phyloP scores from a whole-genome alignment of 78 protist species.

The Tieghemostelium lacteum region DNA sequence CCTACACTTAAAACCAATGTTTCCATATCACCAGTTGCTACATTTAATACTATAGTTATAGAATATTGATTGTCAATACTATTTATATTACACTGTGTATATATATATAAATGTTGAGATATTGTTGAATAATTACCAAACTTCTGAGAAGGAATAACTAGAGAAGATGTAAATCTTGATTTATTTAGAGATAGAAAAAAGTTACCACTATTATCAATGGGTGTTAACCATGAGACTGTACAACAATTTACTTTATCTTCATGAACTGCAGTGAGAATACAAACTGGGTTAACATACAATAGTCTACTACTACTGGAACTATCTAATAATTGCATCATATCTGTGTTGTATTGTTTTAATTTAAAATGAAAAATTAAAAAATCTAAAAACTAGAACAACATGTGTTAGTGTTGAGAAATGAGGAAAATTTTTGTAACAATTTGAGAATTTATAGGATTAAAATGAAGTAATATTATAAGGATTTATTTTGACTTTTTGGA shows the following conservation, averaged over 20 bases:
- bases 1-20: neutral
- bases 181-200: neutral
- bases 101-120: neutral
- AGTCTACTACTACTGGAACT: neutral
- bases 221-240: neutral
- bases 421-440: too few species aligned
- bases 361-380: too few species aligned
- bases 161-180: neutral
- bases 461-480: too few species aligned
- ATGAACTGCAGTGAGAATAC: neutral
- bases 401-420: too few species aligned
- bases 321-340: neutral
- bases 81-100: neutral
- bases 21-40: neutral
- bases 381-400: too few species aligned
- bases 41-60: slow-evolving; percentile 2
- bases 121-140: neutral
- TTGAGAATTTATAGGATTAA: too few species aligned
- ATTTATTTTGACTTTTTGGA: too few species aligned
- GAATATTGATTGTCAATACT: neutral
- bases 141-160: neutral
- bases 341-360: too few species aligned
- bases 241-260: neutral
- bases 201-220: slow-evolving; percentile 1
- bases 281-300: neutral